A percentile compares a stretch with the other conserved stretches of the same genome.
These are phyloP conservation scores for Glebionis coronaria DNA, from an alignment of 129 eudicot species.

Conservation along the genomic window DNA sequence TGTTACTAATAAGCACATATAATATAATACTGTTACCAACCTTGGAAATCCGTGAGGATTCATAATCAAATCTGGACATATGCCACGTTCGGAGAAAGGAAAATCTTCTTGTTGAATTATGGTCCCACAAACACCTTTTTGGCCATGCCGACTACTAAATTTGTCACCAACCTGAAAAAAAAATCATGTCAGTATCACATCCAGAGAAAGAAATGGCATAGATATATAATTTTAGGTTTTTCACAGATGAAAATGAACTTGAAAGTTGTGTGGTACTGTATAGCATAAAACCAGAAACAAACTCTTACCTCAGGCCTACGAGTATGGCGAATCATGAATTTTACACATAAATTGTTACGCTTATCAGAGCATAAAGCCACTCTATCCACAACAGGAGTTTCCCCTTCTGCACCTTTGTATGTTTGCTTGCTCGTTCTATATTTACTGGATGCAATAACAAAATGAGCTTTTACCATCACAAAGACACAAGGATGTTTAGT, in stretches of 20 bases:
- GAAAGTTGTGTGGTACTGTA: constrained; percentile 7
- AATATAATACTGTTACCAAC: constrained; percentile 27
- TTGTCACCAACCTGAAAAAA: constrained; percentile 83
- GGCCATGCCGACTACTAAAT: constrained; percentile 97
- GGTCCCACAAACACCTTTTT: constrained; percentile 98
- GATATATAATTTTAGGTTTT: too few relatives aligned
- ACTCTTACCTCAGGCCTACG: constrained; percentile 89
- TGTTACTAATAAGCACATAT: not conserved
- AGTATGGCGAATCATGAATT: constrained; percentile 82
- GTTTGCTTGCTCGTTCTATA: constrained; percentile 56
- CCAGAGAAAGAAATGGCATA: constrained; percentile 2
- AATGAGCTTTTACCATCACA: constrained; percentile 11
- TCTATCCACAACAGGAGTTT: constrained; percentile 81
- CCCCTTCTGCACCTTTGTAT: constrained; percentile 90
- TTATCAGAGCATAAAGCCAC: constrained; percentile 69
- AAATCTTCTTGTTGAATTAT: constrained; percentile 96
- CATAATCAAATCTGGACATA: constrained; percentile 98
- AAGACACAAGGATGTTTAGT: not conserved
- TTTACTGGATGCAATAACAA: constrained; percentile 38
- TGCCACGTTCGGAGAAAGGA: constrained; percentile 93
- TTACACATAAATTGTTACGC: constrained; percentile 51
- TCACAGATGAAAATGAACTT: not conserved
- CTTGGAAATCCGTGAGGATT: constrained; percentile 99
- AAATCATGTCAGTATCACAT: constrained; percentile 3
- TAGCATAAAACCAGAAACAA: constrained; percentile 11